Evolutionary conservation across 371 early-diverging fungal species (phyloP), one percentile per base, ranked within the genome.

Genomic region (Apophysomyces trapeziformis): DNA sequence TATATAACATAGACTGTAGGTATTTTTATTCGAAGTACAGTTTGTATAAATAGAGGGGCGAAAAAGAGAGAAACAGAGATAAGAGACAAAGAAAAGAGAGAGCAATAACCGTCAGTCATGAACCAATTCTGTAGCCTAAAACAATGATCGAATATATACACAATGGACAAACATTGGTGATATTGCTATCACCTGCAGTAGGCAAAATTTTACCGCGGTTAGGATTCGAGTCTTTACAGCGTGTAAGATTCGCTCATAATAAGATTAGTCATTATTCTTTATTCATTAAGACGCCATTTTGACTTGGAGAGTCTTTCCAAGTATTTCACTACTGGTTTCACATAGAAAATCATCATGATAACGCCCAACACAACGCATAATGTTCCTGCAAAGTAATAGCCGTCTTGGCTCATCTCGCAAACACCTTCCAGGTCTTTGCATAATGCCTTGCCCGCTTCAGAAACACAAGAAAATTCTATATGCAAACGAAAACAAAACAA

Each of bases 301-400:
- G 65, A 66, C 43, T 79, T 83, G 38, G 84, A 77, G 57, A 76
- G 61, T 44, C 68, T 68, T 69, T 97, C 95, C 37, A 97, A 78
- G 41, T 84, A 73, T 14, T 71, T 75, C 39, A 93, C 86, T 2
- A 84, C 79, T 0, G 94, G 95, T 37, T 83, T 80, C 21, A 96
- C 88, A 60, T 89, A 91, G 4, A 77, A 47, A 16, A 88, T 26
- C 26, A 93, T 80, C 50, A 90, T 64, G 1, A 79, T 36, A 5
- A 91, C 56, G 7, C 93, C 92, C 35, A 92, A 14, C 11, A 89
- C 14, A 0, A 94, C 85, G 66, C 93, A 93, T 8, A 84, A 64
- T 2, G 86, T 79, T 21, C 92, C 90, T 13, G 92, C 95, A 68
- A 84, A 76, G 68, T 92, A 96, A 73, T 95, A 98, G 5, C 98